Evolutionary conservation across 129 eudicot genomes (phyloP).

Genomic region (Helichrysum umbraculigerum): DNA sequence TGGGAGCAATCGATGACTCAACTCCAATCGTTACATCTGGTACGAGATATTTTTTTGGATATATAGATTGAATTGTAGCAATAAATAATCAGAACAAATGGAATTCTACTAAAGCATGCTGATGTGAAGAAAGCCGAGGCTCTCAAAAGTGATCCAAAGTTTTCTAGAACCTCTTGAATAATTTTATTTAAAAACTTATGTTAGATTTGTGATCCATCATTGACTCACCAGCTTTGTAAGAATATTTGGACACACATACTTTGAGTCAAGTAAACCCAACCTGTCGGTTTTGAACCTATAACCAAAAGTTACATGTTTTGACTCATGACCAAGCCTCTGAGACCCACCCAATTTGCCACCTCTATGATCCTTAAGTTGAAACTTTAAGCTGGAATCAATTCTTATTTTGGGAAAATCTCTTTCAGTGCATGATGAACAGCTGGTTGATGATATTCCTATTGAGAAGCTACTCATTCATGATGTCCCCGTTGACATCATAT

Average conservation of each 20-base stretch:
- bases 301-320: neutral
- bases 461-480: slow-evolving; percentile 85
- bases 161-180: neutral
- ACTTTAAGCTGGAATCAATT: neutral
- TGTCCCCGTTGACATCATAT: slow-evolving; percentile 95
- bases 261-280: too few relatives aligned
- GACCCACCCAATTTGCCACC: neutral
- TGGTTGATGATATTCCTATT: slow-evolving; percentile 82
- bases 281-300: neutral
- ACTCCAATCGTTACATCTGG: slow-evolving; percentile 86
- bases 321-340: neutral
- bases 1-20: slow-evolving; percentile 95
- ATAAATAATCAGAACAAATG: neutral
- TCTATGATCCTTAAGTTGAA: neutral
- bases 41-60: slow-evolving; percentile 25
- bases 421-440: slow-evolving; percentile 87
- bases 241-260: neutral
- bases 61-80: neutral
- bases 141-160: neutral
- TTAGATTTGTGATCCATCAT: neutral
- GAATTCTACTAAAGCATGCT: neutral
- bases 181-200: too few relatives aligned
- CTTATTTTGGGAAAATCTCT: neutral
- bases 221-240: neutral
- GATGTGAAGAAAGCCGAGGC: neutral